Evolutionary conservation across 2,329 filamentous ascomycete species (phyloP).

Genomic region (Fusarium sp.): DNA sequence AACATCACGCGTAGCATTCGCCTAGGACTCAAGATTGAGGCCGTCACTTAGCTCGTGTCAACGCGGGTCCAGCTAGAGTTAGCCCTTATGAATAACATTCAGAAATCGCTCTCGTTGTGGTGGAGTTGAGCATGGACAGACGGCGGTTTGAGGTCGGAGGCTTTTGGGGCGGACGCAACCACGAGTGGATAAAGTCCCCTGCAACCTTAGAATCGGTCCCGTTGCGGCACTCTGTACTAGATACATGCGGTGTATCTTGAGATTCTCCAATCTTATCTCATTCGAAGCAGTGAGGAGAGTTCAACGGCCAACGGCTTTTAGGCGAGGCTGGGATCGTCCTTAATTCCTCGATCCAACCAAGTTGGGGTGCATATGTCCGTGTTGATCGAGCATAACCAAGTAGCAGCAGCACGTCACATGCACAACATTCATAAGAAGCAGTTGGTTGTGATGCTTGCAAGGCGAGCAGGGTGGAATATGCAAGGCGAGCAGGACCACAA

Average conservation of each 20-base stretch:
- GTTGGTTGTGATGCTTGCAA: conserved; percentile 9
- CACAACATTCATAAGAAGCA: conserved; percentile 37
- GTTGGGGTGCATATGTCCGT: conserved; percentile 29
- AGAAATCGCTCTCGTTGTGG: conserved; percentile 29
- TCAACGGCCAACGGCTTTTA: conserved; percentile 22
- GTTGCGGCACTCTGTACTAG: conserved; percentile 36
- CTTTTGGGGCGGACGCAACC: conserved; percentile 45
- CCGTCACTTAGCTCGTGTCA: conserved; percentile 39
- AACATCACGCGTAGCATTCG: conserved; percentile 34
- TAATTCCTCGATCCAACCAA: conserved; percentile 22
- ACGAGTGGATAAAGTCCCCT: conserved; percentile 40
- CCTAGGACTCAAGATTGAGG: conserved; percentile 45
- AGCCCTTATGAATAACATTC: conserved; percentile 28
- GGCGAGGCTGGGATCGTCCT: conserved; percentile 44
- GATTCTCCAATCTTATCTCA: conserved; percentile 2
- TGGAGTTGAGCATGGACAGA: conserved; percentile 40
- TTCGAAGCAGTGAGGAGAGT: conserved; percentile 1
- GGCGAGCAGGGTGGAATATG: conserved; percentile 9
- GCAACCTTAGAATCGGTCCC: conserved; percentile 16
- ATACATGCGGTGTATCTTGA: conserved; percentile 25
- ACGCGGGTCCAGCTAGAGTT: conserved; percentile 36
- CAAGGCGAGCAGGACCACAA: conserved; percentile 33
- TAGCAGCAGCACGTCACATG: conserved; percentile 23
- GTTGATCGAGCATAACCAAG: conserved; percentile 18
- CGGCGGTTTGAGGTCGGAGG: conserved; percentile 44